These are phyloP conservation scores for Rhizophlyctis rosea DNA, from an alignment of 192 early-diverging fungal species.

Conservation along the genomic window DNA sequence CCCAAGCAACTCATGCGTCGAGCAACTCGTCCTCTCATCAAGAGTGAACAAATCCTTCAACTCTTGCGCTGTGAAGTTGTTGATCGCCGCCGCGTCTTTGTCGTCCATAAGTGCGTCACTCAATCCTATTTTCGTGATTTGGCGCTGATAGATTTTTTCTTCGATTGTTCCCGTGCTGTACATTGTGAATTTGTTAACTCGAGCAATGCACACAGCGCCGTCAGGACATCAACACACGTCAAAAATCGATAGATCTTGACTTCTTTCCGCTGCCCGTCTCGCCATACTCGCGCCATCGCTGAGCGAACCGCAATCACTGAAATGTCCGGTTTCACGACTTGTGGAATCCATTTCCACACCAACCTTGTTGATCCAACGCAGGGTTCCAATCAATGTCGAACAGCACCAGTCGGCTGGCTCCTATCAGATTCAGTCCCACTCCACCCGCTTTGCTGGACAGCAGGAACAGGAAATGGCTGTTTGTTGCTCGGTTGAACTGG, in stretches of 20 bases:
- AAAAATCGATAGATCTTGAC: conserved; percentile 49
- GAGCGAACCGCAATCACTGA: conserved; percentile 15
- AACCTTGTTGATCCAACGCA: conserved; percentile 23
- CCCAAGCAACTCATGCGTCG: conserved; percentile 53
- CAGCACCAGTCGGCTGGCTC: conserved; percentile 53
- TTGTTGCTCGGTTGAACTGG: conserved; percentile 28
- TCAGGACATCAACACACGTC: too few species aligned
- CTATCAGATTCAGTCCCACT: conserved; percentile 59
- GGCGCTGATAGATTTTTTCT: conserved; percentile 64
- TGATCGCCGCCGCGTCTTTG: conserved; percentile 32
- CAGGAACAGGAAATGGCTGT: conserved; percentile 43
- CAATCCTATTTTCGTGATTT: conserved; percentile 55
- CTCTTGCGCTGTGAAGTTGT: conserved; percentile 55
- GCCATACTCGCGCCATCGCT: conserved; percentile 68
- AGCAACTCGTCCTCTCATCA: conserved; percentile 47
- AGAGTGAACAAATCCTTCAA: conserved; percentile 57
- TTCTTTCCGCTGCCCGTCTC: conserved; percentile 44
- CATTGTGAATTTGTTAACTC: too few species aligned
- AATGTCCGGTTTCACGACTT: too few species aligned
- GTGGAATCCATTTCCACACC: too few species aligned
- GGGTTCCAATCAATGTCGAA: conserved; percentile 66
- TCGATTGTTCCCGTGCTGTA: conserved; percentile 48
- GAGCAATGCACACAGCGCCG: too few species aligned
- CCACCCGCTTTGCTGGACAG: conserved; percentile 58
- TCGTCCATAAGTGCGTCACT: conserved; percentile 57